Evolutionary conservation across 2,329 filamentous ascomycete species (phyloP).

Genomic region (Penicillium sp.): DNA sequence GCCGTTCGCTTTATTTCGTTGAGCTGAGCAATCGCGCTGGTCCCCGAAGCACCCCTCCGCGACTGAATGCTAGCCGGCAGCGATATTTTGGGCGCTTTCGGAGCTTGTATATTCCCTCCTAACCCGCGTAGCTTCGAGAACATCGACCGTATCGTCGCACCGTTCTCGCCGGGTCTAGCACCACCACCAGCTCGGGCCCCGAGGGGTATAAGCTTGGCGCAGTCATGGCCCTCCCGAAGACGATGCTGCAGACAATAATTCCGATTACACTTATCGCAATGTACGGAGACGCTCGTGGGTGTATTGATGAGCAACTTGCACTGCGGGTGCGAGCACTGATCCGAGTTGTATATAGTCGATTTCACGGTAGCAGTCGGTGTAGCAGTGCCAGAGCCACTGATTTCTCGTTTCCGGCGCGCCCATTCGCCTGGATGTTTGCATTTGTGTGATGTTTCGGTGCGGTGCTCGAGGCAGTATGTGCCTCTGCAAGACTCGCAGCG

Average conservation of each 20-base stretch:
- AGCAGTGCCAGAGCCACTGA: slow-evolving; percentile 24
- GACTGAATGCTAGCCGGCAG: slow-evolving; percentile 37
- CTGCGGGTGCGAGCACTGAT: slow-evolving; percentile 45
- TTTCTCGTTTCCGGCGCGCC: slow-evolving; percentile 47
- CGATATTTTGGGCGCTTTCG: slow-evolving; percentile 25
- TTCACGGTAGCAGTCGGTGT: slow-evolving; percentile 32
- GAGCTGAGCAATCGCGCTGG: slow-evolving; percentile 62
- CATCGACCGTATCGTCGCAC: slow-evolving; percentile 64
- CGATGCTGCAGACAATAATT: slow-evolving; percentile 52
- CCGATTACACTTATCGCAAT: slow-evolving; percentile 47
- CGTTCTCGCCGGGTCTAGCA: slow-evolving; percentile 44
- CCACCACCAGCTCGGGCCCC: slow-evolving; percentile 43
- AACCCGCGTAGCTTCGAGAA: slow-evolving; percentile 75
- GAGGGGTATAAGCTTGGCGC: slow-evolving; percentile 65
- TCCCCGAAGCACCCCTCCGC: slow-evolving; percentile 47
- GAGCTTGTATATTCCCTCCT: slow-evolving; percentile 61
- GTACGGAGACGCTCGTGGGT: slow-evolving; percentile 47
- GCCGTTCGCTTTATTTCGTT: slow-evolving; percentile 79
- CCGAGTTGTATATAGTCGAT: slow-evolving; percentile 54
- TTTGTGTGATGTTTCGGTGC: slow-evolving; percentile 76
- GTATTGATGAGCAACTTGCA: slow-evolving; percentile 55
- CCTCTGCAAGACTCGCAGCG: slow-evolving; percentile 80
- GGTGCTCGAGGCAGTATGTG: slow-evolving; percentile 91
- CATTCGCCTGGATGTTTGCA: slow-evolving; percentile 60
- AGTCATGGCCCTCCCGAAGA: slow-evolving; percentile 70